phyloP scores from a whole-genome alignment of 108 stramenopile species.

The Cylindrotheca fusiformis region DNA sequence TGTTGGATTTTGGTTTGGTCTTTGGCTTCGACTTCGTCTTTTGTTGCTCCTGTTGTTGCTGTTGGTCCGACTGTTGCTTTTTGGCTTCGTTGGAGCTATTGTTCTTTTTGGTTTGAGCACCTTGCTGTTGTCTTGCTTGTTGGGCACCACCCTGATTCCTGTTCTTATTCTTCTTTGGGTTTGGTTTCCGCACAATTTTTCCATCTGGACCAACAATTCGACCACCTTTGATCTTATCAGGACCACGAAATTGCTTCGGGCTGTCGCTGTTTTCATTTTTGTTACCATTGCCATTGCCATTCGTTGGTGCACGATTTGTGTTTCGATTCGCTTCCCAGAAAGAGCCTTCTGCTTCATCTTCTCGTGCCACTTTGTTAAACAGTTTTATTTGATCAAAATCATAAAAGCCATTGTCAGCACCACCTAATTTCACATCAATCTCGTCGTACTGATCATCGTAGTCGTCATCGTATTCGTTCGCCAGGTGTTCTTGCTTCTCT shows the following conservation, averaged over 20 bases:
- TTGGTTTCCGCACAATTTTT: conserved; percentile 50
- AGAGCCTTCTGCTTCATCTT: conserved; percentile 57
- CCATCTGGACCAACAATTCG: conserved; percentile 76
- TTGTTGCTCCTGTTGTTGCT: conserved; percentile 5
- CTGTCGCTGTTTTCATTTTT: conserved; percentile 8
- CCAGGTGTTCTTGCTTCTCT: conserved; percentile 4
- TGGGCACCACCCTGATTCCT: conserved; percentile 15
- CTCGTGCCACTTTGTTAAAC: conserved; percentile 64
- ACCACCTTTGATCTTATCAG: conserved; percentile 84
- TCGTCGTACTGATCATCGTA: conserved; percentile 89
- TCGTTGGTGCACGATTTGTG: conserved; percentile 26
- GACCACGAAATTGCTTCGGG: conserved; percentile 61
- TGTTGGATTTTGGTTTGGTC: conserved; percentile 38
- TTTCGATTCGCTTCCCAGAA: conserved; percentile 73
- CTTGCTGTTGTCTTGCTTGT: conserved; percentile 13
- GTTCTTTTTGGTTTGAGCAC: neutral
- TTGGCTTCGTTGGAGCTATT: neutral
- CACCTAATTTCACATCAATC: conserved; percentile 49
- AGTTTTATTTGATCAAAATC: conserved; percentile 65
- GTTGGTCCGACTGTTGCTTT: neutral
- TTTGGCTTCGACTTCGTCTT: conserved; percentile 12
- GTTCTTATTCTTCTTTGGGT: conserved; percentile 33
- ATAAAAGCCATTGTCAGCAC: conserved; percentile 54
- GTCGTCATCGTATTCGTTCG: conserved; percentile 80
- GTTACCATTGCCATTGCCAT: conserved; percentile 1